Percentiles rank a stretch among this genome's conserved stretches.
Evolutionary conservation across 805 yeast genomes (phyloP).

Genomic region (Nakazawaea pomicola): DNA sequence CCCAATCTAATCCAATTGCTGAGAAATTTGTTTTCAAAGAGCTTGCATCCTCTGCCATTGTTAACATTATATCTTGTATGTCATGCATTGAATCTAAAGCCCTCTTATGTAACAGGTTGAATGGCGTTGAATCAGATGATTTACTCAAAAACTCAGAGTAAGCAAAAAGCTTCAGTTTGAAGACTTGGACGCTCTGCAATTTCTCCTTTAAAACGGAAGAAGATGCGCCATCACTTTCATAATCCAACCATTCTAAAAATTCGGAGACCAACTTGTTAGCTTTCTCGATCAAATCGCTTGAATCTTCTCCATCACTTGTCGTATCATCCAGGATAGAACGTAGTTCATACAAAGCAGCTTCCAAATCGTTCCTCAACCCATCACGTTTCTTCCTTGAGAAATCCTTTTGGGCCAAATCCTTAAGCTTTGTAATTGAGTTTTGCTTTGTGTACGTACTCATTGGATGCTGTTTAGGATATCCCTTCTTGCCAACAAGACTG

Average conservation of each 20-base stretch:
- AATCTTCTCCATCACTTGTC: slow-evolving; percentile 49
- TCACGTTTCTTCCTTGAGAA: slow-evolving; percentile 47
- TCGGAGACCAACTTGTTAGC: slow-evolving; percentile 37
- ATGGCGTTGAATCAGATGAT: slow-evolving; percentile 42
- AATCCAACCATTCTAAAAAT: slow-evolving; percentile 73
- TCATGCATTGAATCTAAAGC: slow-evolving; percentile 36
- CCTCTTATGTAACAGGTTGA: slow-evolving; percentile 36
- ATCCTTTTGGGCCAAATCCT: slow-evolving; percentile 50
- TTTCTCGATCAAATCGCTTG: slow-evolving; percentile 31
- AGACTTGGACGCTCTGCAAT: slow-evolving; percentile 23
- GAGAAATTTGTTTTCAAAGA: slow-evolving; percentile 38
- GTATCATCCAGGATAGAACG: slow-evolving; percentile 56
- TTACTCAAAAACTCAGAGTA: slow-evolving; percentile 37
- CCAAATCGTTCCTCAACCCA: slow-evolving; percentile 62
- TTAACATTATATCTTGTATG: slow-evolving; percentile 39
- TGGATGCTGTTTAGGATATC: slow-evolving; percentile 40
- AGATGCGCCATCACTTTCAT: slow-evolving; percentile 52
- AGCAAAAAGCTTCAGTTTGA: slow-evolving; percentile 29
- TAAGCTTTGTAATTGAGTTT: slow-evolving; percentile 42
- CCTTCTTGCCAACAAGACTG: slow-evolving; percentile 21
- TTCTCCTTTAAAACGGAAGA: slow-evolving; percentile 32
- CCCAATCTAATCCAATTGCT: slow-evolving; percentile 43
- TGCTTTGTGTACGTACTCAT: slow-evolving; percentile 42
- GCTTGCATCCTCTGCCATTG: slow-evolving; percentile 40
- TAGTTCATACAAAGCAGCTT: slow-evolving; percentile 65